A percentile compares a stretch with the other conserved stretches of the same genome.
phyloP scores from a whole-genome alignment of 257 asterid species.

The Handroanthus guayacan region DNA sequence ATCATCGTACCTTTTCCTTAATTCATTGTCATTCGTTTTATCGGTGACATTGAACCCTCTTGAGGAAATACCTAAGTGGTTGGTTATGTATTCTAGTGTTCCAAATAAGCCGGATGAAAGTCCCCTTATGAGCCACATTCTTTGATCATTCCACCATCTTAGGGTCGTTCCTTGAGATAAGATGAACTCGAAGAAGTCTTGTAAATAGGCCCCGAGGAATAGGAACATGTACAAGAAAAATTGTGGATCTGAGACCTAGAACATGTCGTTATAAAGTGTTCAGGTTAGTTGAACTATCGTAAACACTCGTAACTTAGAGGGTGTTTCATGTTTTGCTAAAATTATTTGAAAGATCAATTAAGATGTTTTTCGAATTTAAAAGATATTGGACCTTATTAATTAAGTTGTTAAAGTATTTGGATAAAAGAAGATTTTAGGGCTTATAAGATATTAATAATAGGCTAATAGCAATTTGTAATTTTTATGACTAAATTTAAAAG shows the following conservation, averaged over 20 bases:
- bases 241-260: constrained; percentile 64
- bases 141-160: constrained; percentile 88
- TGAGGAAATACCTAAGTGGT: constrained; percentile 56
- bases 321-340: too few relatives aligned
- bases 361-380: too few relatives aligned
- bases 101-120: constrained; percentile 64
- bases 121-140: constrained; percentile 75
- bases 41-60: constrained; percentile 71
- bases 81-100: constrained; percentile 53
- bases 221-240: constrained; percentile 60
- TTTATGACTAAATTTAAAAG: too few relatives aligned
- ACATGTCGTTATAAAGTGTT: neutral
- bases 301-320: neutral
- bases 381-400: too few relatives aligned
- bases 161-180: constrained; percentile 49
- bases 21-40: constrained; percentile 62
- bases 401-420: too few relatives aligned
- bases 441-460: too few relatives aligned
- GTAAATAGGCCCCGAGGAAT: constrained; percentile 70
- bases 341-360: too few relatives aligned
- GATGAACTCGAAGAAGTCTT: constrained; percentile 67
- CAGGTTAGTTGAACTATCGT: neutral
- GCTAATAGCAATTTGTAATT: too few relatives aligned
- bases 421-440: too few relatives aligned
- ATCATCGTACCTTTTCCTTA: constrained; percentile 58